A percentile compares a stretch with the other conserved stretches of the same genome.
Conservation (phyloP, 257 asterid species). For the Solanum chiquidenum region DNA sequence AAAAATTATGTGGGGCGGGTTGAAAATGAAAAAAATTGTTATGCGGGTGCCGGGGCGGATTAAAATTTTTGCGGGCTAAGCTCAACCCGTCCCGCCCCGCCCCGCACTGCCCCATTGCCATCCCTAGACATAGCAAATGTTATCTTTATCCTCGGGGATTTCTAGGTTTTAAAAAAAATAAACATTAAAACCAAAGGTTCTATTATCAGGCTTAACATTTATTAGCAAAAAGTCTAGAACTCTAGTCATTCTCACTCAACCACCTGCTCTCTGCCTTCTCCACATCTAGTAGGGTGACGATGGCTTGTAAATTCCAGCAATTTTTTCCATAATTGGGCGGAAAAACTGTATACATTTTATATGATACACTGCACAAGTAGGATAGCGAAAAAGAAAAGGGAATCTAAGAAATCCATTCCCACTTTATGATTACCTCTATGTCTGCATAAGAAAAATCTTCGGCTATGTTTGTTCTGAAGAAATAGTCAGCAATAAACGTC, state of each 20-base stretch:
- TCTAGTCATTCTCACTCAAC: not conserved
- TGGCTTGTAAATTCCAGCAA: not conserved
- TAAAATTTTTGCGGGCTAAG: not conserved
- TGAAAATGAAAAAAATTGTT: not conserved
- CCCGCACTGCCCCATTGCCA: not conserved
- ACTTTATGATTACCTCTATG: conserved; percentile 48
- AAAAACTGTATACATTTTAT: not conserved
- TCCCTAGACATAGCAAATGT: not conserved
- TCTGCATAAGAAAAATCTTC: conserved; percentile 77
- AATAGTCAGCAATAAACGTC: conserved; percentile 86
- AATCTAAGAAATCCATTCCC: not conserved
- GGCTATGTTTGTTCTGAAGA: conserved; percentile 68
- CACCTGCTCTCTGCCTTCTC: not conserved
- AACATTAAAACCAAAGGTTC: not conserved
- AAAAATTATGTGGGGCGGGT: not conserved
- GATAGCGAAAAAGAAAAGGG: not conserved
- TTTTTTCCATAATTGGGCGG: not conserved
- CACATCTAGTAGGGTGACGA: not conserved
- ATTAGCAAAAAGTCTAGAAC: not conserved
- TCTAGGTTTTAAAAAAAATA: not conserved
- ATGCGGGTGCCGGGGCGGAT: not conserved
- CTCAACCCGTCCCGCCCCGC: not conserved
- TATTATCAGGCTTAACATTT: not conserved
- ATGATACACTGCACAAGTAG: not conserved
- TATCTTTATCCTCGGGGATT: not conserved